A percentile compares a stretch with the other conserved stretches of the same genome.
phyloP scores from a whole-genome alignment of 345 rosid genomes.

The Populus pruinosa region DNA sequence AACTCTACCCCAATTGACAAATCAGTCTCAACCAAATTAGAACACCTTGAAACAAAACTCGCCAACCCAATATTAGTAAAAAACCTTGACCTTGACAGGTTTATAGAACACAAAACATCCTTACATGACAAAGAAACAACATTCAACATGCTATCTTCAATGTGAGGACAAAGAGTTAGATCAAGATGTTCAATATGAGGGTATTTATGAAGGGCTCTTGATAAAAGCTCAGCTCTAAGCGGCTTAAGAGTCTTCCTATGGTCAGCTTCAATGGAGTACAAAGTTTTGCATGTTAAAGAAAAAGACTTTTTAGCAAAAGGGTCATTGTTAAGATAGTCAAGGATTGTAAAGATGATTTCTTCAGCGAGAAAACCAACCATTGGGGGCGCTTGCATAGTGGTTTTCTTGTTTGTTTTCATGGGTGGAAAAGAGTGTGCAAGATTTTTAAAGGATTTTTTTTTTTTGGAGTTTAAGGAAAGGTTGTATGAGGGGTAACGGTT shows the following conservation, averaged over 20 bases:
- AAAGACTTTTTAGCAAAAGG: conserved; percentile 54
- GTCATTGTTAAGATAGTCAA: conserved; percentile 42
- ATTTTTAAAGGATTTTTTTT: neutral
- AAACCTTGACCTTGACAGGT: conserved; percentile 49
- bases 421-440: neutral
- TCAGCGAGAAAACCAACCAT: conserved; percentile 46
- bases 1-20: conserved; percentile 38
- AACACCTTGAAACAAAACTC: conserved; percentile 41
- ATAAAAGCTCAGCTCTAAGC: conserved; percentile 50
- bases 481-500: conserved; percentile 7
- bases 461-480: neutral
- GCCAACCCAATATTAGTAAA: conserved; percentile 42
- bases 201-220: conserved; percentile 46
- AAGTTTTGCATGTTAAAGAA: conserved; percentile 51
- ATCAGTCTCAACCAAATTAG: conserved; percentile 48
- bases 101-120: conserved; percentile 34
- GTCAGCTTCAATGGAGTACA: conserved; percentile 41
- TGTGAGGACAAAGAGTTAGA: conserved; percentile 60
- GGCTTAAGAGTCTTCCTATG: conserved; percentile 55
- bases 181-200: conserved; percentile 42
- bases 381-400: neutral
- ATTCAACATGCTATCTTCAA: conserved; percentile 36
- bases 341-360: conserved; percentile 50
- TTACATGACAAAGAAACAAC: conserved; percentile 26
- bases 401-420: conserved; percentile 11